A percentile compares a stretch with the other conserved stretches of the same genome.
Evolutionary conservation across 345 rosid species (phyloP).

Genomic region (Gossypium thurberi): DNA sequence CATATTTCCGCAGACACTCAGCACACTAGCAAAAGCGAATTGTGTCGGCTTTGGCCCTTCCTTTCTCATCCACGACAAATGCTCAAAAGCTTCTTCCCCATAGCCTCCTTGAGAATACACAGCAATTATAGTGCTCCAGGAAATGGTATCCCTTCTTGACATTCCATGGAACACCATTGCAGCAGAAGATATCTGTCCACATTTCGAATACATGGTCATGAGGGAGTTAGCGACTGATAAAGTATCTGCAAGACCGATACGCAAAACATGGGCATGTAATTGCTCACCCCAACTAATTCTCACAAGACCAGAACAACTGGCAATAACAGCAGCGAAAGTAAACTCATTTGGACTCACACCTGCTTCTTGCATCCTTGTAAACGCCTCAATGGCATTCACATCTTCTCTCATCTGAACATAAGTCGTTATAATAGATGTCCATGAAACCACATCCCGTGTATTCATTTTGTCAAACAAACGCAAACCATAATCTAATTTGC

Average conservation of each 20-base stretch:
- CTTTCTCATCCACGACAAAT: slow-evolving; percentile 73
- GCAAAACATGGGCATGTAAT: slow-evolving; percentile 58
- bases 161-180: slow-evolving; percentile 49
- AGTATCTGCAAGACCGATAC: slow-evolving; percentile 38
- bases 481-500: slow-evolving; percentile 52
- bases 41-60: slow-evolving; percentile 69
- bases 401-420: slow-evolving; percentile 56
- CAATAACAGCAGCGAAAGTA: slow-evolving; percentile 61
- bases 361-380: slow-evolving; percentile 46
- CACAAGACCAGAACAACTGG: slow-evolving; percentile 55
- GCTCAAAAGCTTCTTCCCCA: slow-evolving; percentile 58
- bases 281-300: slow-evolving; percentile 75
- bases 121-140: slow-evolving; percentile 83
- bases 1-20: slow-evolving; percentile 76
- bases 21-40: slow-evolving; percentile 66
- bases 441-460: slow-evolving; percentile 61
- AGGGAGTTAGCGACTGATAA: slow-evolving; percentile 66
- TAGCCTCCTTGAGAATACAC: slow-evolving; percentile 65
- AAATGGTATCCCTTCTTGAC: slow-evolving; percentile 53
- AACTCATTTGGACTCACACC: slow-evolving; percentile 58
- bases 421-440: slow-evolving; percentile 61
- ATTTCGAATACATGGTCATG: slow-evolving; percentile 68
- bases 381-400: slow-evolving; percentile 49
- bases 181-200: slow-evolving; percentile 50
- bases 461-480: slow-evolving; percentile 55